Percentiles rank a stretch among this genome's conserved stretches.
Evolutionary conservation across 176 grass and related monocot genomes (phyloP).

Genomic region (Musa schizocarpa): DNA sequence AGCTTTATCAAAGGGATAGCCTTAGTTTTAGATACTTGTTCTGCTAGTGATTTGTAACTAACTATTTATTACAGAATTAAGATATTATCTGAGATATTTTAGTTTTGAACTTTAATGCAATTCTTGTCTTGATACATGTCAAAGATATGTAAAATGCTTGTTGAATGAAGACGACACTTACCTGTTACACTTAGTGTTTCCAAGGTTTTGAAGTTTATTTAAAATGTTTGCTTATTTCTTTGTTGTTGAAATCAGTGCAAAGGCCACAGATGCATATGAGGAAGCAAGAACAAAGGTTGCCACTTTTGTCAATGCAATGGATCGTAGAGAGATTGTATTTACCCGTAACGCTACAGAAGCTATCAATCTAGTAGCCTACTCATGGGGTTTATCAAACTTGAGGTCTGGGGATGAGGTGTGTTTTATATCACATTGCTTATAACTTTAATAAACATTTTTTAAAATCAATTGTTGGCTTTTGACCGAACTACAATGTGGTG

Average conservation of each 20-base stretch:
- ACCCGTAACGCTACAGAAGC: slow-evolving; percentile 97
- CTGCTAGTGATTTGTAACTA: too few relatives aligned
- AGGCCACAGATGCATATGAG: slow-evolving; percentile 89
- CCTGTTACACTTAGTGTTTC: background rate
- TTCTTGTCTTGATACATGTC: background rate
- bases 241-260: slow-evolving; percentile 38
- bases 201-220: background rate
- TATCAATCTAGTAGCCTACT: slow-evolving; percentile 94
- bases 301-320: slow-evolving; percentile 66
- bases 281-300: slow-evolving; percentile 90
- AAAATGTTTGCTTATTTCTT: background rate
- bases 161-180: background rate
- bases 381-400: slow-evolving; percentile 82
- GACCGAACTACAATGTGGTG: too few relatives aligned
- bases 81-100: too few relatives aligned
- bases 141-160: too few relatives aligned
- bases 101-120: slow-evolving; percentile 7
- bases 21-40: too few relatives aligned
- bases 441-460: background rate
- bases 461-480: background rate
- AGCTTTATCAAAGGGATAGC: too few relatives aligned
- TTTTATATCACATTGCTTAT: slow-evolving; percentile 7
- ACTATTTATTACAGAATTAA: too few relatives aligned
- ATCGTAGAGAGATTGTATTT: slow-evolving; percentile 87
- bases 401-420: slow-evolving; percentile 74